Conservation (phyloP, 139 green algal species). For the Chlamydomonas sp. region DNA sequence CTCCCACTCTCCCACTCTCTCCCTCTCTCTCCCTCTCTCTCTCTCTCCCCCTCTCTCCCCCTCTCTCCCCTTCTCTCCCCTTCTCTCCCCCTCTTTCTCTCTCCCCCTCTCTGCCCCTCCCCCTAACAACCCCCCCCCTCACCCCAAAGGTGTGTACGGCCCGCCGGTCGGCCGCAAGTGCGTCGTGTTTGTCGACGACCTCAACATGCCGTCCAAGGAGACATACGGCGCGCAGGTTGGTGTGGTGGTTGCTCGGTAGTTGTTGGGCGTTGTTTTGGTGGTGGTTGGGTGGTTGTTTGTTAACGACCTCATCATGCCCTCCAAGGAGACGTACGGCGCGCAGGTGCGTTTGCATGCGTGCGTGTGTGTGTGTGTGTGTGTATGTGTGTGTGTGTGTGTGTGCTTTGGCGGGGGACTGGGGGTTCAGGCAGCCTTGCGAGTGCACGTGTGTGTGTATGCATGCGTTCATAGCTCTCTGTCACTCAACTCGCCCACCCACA, state of each 20-base stretch:
- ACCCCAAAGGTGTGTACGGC: slow-evolving; percentile 59
- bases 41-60: not conserved
- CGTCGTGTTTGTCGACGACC: slow-evolving; percentile 65
- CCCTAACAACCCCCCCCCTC: too few species aligned
- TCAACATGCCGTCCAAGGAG: slow-evolving; percentile 73
- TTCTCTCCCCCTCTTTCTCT: not conserved
- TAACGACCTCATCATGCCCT: slow-evolving; percentile 77
- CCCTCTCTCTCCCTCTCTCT: too few species aligned
- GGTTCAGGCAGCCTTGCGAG: too few species aligned
- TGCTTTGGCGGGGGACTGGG: too few species aligned
- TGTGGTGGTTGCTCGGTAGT: not conserved
- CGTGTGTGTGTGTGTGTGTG: too few species aligned
- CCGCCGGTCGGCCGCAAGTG: slow-evolving; percentile 35
- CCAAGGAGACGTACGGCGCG: slow-evolving; percentile 61
- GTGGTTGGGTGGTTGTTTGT: slow-evolving; percentile 29
- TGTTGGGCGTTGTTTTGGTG: not conserved
- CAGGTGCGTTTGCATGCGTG: too few species aligned
- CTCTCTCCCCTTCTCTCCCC: not conserved
- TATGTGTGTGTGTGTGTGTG: too few species aligned
- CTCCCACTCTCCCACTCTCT: not conserved
- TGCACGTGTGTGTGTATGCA: not conserved
- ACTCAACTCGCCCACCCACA: too few species aligned
- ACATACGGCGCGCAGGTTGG: not conserved
- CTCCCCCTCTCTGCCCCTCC: too few species aligned
- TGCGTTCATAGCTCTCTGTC: too few species aligned